Conservation (phyloP, 176 grass and related monocot species). For the Triticum dicoccoides region DNA sequence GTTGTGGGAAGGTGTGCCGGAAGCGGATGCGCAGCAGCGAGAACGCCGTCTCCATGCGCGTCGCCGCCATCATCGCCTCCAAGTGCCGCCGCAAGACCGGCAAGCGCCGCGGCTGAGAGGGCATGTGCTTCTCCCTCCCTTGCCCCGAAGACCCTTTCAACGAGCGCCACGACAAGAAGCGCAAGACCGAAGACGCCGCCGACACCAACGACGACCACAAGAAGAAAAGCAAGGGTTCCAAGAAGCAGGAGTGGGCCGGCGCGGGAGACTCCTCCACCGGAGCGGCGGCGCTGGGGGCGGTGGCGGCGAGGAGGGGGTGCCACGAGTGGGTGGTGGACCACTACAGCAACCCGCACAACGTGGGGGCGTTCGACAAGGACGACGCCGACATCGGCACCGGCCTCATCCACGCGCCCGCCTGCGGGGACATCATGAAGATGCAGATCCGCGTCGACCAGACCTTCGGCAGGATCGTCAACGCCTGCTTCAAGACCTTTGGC, state of each 20-base stretch:
- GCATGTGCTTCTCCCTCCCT: slow-evolving; percentile 93
- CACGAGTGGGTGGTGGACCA: too few relatives aligned
- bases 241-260: slow-evolving; percentile 27
- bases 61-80: slow-evolving; percentile 72
- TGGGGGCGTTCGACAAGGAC: too few relatives aligned
- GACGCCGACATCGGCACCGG: too few relatives aligned
- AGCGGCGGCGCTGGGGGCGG: too few relatives aligned
- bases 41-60: slow-evolving; percentile 67
- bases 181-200: slow-evolving; percentile 3
- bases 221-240: slow-evolving; percentile 29
- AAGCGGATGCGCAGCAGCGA: slow-evolving; percentile 76
- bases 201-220: not conserved
- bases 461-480: too few relatives aligned
- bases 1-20: slow-evolving; percentile 47
- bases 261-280: too few relatives aligned
- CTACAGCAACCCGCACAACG: too few relatives aligned
- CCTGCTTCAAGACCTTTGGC: too few relatives aligned
- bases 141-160: slow-evolving; percentile 67
- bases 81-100: slow-evolving; percentile 85
- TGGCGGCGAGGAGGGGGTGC: too few relatives aligned
- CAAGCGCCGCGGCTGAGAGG: slow-evolving; percentile 79
- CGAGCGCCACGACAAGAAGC: slow-evolving; percentile 57
- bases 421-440: too few relatives aligned
- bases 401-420: too few relatives aligned
- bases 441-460: too few relatives aligned